These are phyloP conservation scores for Nigrospora osmanthi DNA, from an alignment of 2,329 filamentous ascomycete genomes.

Conservation along the genomic window DNA sequence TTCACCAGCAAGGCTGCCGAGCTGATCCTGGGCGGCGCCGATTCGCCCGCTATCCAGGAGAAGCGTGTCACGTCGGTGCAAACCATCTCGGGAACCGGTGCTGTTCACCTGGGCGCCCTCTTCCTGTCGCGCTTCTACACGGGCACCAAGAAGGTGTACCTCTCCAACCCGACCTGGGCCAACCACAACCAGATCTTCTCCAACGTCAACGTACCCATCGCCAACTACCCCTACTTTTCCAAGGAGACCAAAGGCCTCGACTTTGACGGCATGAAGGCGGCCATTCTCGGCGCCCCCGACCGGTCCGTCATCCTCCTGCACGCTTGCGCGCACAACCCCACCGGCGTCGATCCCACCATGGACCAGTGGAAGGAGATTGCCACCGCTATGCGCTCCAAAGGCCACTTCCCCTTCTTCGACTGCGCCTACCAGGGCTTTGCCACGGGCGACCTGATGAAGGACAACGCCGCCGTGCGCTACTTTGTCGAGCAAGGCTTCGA, in stretches of 20 bases:
- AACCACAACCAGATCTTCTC: slow-evolving; percentile 98
- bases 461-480: slow-evolving; percentile 89
- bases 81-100: slow-evolving; percentile 95
- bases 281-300: slow-evolving; percentile 63
- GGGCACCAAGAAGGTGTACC: slow-evolving; percentile 69
- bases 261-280: slow-evolving; percentile 76
- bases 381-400: slow-evolving; percentile 63
- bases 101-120: slow-evolving; percentile 84
- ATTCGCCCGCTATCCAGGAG: slow-evolving; percentile 76
- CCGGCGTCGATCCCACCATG: slow-evolving; percentile 86
- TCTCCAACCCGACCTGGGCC: slow-evolving; percentile 94
- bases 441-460: slow-evolving; percentile 75
- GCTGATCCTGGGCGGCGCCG: slow-evolving; percentile 67
- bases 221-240: slow-evolving; percentile 90
- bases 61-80: slow-evolving; percentile 78
- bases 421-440: slow-evolving; percentile 97
- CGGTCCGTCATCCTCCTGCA: slow-evolving; percentile 86
- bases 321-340: slow-evolving; percentile 96
- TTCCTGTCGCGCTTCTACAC: slow-evolving; percentile 92
- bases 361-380: slow-evolving; percentile 95
- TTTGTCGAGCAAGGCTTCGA: slow-evolving; percentile 90
- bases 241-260: slow-evolving; percentile 84
- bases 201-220: slow-evolving; percentile 74
- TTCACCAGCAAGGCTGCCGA: slow-evolving; percentile 89
- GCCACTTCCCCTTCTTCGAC: slow-evolving; percentile 98